Base-by-base conservation (phyloP, 2,329 filamentous ascomycete species). In the Penicillium sp. region DNA sequence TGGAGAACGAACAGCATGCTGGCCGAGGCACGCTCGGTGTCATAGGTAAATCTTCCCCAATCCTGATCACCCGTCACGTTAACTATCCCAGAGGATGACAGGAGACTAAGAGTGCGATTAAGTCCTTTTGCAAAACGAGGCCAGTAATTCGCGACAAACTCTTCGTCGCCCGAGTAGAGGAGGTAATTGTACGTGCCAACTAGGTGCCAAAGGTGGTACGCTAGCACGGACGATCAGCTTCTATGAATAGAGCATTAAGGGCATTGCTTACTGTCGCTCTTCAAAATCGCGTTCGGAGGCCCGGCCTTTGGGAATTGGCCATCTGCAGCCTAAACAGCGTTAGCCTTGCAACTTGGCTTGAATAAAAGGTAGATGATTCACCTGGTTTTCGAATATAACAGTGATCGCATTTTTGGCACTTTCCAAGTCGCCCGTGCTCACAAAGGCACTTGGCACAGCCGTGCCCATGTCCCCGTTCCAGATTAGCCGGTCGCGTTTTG, bases 371-470 rank as follows among this genome's bases (percentile, higher is more conserved):
- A 17, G 7, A 30, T 5, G 8, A 8, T 29, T 30, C 7, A 51
- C 31, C 50, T 52, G 50, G 26, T 52, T 52, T 41, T 31, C 31
- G 13, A 38, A 52, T 7, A 52, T 52, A 38, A 41, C 50, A 23
- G 31, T 19, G 7, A 52, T 30, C 2, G 50, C 31, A 41, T n/a
- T 52, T 19, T 23, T 52, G 3, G 50, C 31, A n/a, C 50, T 21
- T 7, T 52, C 17, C 5, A 68, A 48, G 41, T 71, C 58, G 2
- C 74, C 75, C 2, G 66, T 61, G 3, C 64, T 65, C 8, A 52
- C 50, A 23, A 41, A 52, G 17, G 15, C 50, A 41, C 50, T 52
- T 5, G 50, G 31, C 30, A 52, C 26, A 2, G 50, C 50, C 3
- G 31, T 41, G 9, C 50, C 50, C 50, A 52, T 52, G 11, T 52